Evolutionary conservation across 2,329 filamentous ascomycete species (phyloP), one percentile per base, ranked within the genome.

Genomic region (Fusarium azukiicola): DNA sequence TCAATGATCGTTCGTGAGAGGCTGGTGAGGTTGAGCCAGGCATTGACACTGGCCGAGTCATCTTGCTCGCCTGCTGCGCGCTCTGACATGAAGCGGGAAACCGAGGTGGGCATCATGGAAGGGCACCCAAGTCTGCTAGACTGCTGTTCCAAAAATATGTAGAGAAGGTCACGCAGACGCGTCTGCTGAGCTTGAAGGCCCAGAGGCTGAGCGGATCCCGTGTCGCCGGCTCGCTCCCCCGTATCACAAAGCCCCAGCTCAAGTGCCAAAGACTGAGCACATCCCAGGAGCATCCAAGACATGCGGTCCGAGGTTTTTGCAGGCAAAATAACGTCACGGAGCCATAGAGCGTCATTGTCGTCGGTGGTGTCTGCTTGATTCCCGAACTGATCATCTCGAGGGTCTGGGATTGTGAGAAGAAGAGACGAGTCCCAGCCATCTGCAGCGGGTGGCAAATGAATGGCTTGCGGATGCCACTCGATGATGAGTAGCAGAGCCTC

Each of bases 231-330:
- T 32, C 27, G 27, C 27, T 32, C 27, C 27, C 27, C 64, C 2
- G 36, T 54, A n/a, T 79, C 77, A 27, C 76, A 78, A 3, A 79
- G 32, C 1, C 74, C 77, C 16, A 79, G 40, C 16, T 79, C 76
- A 5, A 78, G 77, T 6, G 75, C 77, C 32, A 78, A 40, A n/a
- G 77, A 76, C 11, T 79, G 69, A 6, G 71, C 71, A 4, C 75
- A 79, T 13, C 92, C 92, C 52, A 93, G 87, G 27, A 93, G 80
- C 89, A 92, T 93, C 92, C 92, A 93, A 2, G 91, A 93, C 91
- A 93, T 93, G 5, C 91, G 91, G 23, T 79, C 78, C 0, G 90
- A 93, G 71, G 90, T 86, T 74, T 89, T 89, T 4, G 91, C 90
- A 4, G 91, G 91, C 52, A 91, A 88, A 52, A 92, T 90, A 47